A percentile compares a stretch with the other conserved stretches of the same genome.
These are phyloP conservation scores for Saturnispora mendoncae DNA, from an alignment of 805 yeast species.

Conservation along the genomic window DNA sequence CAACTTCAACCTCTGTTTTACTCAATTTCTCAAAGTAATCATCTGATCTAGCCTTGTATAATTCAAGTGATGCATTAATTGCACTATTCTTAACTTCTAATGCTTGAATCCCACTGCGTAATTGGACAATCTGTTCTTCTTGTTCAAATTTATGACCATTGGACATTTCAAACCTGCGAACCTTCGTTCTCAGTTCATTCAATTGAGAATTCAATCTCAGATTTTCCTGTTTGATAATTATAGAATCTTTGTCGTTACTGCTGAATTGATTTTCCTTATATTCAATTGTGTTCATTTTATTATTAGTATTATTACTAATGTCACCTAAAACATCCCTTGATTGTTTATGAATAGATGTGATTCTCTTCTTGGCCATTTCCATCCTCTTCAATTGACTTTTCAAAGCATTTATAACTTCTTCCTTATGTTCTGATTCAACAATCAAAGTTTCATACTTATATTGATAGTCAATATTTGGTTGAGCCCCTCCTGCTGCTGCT, in stretches of 20 bases:
- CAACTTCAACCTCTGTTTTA: slow-evolving; percentile 65
- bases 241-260: slow-evolving; percentile 20
- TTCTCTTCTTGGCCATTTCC: slow-evolving; percentile 6
- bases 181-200: slow-evolving; percentile 29
- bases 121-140: slow-evolving; percentile 32
- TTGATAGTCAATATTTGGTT: slow-evolving; percentile 35
- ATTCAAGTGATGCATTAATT: slow-evolving; percentile 42
- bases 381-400: slow-evolving; percentile 8
- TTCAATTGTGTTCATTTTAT: neutral
- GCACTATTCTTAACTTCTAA: slow-evolving; percentile 48
- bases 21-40: slow-evolving; percentile 67
- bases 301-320: neutral
- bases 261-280: neutral
- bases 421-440: slow-evolving; percentile 34
- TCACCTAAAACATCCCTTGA: slow-evolving; percentile 5
- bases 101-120: slow-evolving; percentile 50
- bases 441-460: slow-evolving; percentile 40
- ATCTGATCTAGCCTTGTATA: slow-evolving; percentile 66
- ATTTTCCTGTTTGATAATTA: slow-evolving; percentile 27
- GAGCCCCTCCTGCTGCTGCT: too few species aligned
- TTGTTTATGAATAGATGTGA: slow-evolving; percentile 10
- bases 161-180: slow-evolving; percentile 24
- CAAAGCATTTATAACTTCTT: slow-evolving; percentile 25
- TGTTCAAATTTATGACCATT: slow-evolving; percentile 25
- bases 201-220: slow-evolving; percentile 28